phyloP scores from a whole-genome alignment of 2,329 filamentous ascomycete species.

The Apiospora saccharicola region DNA sequence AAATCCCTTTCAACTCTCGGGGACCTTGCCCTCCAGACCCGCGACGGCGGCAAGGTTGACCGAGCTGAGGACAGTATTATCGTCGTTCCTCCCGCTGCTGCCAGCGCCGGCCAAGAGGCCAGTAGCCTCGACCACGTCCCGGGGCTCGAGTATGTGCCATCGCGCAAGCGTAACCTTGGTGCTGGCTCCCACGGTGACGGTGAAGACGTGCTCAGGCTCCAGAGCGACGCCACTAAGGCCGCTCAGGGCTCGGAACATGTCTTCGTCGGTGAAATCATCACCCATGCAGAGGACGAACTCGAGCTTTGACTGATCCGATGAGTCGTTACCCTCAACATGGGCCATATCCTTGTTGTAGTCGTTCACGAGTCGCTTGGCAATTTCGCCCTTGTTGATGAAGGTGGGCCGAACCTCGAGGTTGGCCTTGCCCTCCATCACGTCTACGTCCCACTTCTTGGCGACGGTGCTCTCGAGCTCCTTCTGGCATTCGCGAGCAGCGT shows the following conservation, averaged over 20 bases:
- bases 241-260: slow-evolving; percentile 88
- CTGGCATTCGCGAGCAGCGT: slow-evolving; percentile 82
- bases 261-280: slow-evolving; percentile 97
- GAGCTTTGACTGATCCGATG: slow-evolving; percentile 56
- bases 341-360: slow-evolving; percentile 66
- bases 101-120: slow-evolving; percentile 61
- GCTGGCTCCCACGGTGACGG: slow-evolving; percentile 89
- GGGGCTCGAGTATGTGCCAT: slow-evolving; percentile 89
- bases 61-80: slow-evolving; percentile 51
- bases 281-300: slow-evolving; percentile 92
- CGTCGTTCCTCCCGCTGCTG: slow-evolving; percentile 45
- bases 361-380: slow-evolving; percentile 81
- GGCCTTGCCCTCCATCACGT: slow-evolving; percentile 96
- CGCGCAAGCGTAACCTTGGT: slow-evolving; percentile 90
- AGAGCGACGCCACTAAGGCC: slow-evolving; percentile 61
- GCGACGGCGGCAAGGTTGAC: slow-evolving; percentile 65
- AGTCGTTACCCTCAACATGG: slow-evolving; percentile 38
- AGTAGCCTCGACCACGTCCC: slow-evolving; percentile 80
- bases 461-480: slow-evolving; percentile 82
- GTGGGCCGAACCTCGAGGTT: slow-evolving; percentile 96
- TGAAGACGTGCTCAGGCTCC: slow-evolving; percentile 76
- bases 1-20: slow-evolving; percentile 36
- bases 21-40: slow-evolving; percentile 60
- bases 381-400: slow-evolving; percentile 98
- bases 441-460: slow-evolving; percentile 83